These are phyloP conservation scores for Stemphylium beticola DNA, from an alignment of 2,329 filamentous ascomycete genomes.

Conservation along the genomic window DNA sequence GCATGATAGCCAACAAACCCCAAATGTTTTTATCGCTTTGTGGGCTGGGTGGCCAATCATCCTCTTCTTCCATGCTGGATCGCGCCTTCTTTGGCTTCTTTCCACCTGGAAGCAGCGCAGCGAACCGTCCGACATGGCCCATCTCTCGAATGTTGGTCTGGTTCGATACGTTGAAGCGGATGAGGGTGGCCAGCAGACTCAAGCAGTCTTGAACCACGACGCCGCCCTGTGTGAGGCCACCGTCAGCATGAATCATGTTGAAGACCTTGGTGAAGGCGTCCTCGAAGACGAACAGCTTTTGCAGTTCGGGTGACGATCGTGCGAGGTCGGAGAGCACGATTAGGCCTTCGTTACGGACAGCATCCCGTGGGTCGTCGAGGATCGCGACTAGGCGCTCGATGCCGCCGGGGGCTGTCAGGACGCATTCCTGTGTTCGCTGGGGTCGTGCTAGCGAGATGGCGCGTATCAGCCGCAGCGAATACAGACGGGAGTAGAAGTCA, in stretches of 20 bases:
- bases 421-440: constrained; percentile 92
- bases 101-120: constrained; percentile 69
- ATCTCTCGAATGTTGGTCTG: constrained; percentile 94
- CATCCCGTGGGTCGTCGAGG: constrained; percentile 84
- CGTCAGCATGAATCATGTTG: constrained; percentile 79
- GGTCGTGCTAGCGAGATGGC: constrained; percentile 85
- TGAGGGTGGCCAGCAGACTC: constrained; percentile 85
- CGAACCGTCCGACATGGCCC: constrained; percentile 76
- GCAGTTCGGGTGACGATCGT: constrained; percentile 82
- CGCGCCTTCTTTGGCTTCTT: constrained; percentile 62
- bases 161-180: constrained; percentile 87
- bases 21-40: constrained; percentile 90
- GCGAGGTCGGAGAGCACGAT: constrained; percentile 88
- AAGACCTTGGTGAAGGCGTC: constrained; percentile 91
- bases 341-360: constrained; percentile 82
- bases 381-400: constrained; percentile 84
- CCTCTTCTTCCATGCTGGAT: constrained; percentile 63
- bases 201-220: constrained; percentile 92
- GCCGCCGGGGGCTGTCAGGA: constrained; percentile 85
- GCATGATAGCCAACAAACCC: constrained; percentile 83
- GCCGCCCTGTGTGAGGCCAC: constrained; percentile 80
- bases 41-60: constrained; percentile 75
- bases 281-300: constrained; percentile 95
- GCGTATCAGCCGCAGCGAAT: constrained; percentile 86
- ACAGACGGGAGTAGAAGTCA: constrained; percentile 91